These are phyloP conservation scores for Cryptococcus sp. DNA, from an alignment of 1,284 basidiomycete species.

Conservation along the genomic window DNA sequence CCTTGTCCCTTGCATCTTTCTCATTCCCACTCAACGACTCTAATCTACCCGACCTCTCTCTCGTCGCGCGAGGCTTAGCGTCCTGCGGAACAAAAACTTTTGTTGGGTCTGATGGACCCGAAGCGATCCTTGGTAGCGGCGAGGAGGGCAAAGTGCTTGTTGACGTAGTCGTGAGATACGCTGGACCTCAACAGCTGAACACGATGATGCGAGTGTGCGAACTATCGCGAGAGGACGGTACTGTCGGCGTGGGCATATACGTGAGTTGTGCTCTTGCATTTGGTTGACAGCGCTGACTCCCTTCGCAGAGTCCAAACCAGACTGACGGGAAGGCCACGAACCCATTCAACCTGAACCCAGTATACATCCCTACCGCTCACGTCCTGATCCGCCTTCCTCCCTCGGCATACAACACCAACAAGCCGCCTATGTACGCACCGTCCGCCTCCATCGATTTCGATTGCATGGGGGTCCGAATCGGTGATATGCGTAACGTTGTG, in stretches of 20 bases:
- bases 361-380: slow-evolving; percentile 38
- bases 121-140: slow-evolving; percentile 33
- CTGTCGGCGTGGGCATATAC: slow-evolving; percentile 48
- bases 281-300: neutral
- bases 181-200: slow-evolving; percentile 27
- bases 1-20: slow-evolving; percentile 34
- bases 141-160: slow-evolving; percentile 39
- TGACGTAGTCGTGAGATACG: slow-evolving; percentile 46
- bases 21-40: slow-evolving; percentile 33
- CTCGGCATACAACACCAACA: slow-evolving; percentile 13
- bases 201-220: slow-evolving; percentile 42
- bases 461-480: slow-evolving; percentile 46
- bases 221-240: slow-evolving; percentile 33
- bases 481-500: slow-evolving; percentile 36
- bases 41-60: slow-evolving; percentile 29
- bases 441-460: slow-evolving; percentile 34
- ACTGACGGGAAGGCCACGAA: slow-evolving; percentile 42
- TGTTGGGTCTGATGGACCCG: slow-evolving; percentile 41
- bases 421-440: slow-evolving; percentile 24
- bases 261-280: slow-evolving; percentile 27
- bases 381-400: slow-evolving; percentile 46
- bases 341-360: slow-evolving; percentile 36
- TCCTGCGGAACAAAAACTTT: slow-evolving; percentile 48
- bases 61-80: slow-evolving; percentile 46
- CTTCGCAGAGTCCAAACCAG: slow-evolving; percentile 33